Evolutionary conservation across 2,329 filamentous ascomycete genomes (phyloP), one percentile per base, ranked within the genome.

Genomic region (Erysiphe pulchra): DNA sequence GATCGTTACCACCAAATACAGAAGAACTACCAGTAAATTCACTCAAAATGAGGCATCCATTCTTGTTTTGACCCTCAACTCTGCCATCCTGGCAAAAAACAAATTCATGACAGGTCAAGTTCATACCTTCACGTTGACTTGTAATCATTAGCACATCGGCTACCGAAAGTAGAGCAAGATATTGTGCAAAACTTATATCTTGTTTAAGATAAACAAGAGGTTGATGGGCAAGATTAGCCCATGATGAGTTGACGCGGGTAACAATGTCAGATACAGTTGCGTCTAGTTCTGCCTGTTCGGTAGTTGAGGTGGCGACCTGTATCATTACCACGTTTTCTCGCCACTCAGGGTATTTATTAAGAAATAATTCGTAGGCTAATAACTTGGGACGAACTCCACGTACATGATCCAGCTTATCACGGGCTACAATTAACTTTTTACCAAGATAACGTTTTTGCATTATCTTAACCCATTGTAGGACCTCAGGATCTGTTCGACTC

Each of bases 51-150:
- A 95, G 68, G 1, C 85, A 86, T 2, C 84, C 84, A 55, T 90
- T 76, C 61, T 83, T 86, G 64, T 85, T 85, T 47, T 76, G 65
- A 2, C 69, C 66, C 50, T 73, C 63, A 45, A 70, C 68, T 52
- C 72, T 73, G 37, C 86, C 86, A 56, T 95, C 87, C 57, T 95
- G 87, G 57, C 86, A 94, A 52, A 83, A 82, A 32, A 94, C 71
- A 56, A 85, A 95, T 59, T 95, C 87, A 58, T 95, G 90, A 6
- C 81, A 86, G 0, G 87, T 94, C 47, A 95, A 63, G 58, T 94
- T 95, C 90, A 95, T 95, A 50, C 87, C 87, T 60, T 95, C 87
- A 45, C 90, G 83, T 54, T 95, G 75, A 57, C 84, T 92, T 2
- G 87, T 92, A 56, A 95, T 90, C 73, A 94, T 90, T 44, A 95